A percentile compares a stretch with the other conserved stretches of the same genome.
Conservation (phyloP, 768 basidiomycete genomes). For the Naganishia onofrii region DNA sequence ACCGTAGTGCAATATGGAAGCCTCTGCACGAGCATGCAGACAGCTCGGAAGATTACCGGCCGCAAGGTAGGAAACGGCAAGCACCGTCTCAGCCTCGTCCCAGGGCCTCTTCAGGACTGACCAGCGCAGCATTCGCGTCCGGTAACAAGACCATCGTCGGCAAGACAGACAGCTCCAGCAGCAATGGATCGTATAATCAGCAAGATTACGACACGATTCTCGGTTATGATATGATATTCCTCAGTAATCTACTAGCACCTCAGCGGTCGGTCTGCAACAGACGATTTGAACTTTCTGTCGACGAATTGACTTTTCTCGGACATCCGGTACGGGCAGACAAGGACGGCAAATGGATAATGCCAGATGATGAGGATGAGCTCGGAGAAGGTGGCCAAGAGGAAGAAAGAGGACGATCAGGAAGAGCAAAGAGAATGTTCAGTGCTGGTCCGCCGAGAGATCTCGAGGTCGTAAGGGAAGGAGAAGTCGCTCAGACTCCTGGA, state of each 20-base stretch:
- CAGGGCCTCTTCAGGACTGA: background rate
- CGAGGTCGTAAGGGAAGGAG: constrained; percentile 12
- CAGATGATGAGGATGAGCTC: constrained; percentile 44
- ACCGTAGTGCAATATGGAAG: constrained; percentile 29
- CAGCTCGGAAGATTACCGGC: constrained; percentile 17
- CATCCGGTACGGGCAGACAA: constrained; percentile 82
- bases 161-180: constrained; percentile 25
- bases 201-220: constrained; percentile 58
- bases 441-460: constrained; percentile 14
- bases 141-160: constrained; percentile 10
- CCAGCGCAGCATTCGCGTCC: background rate
- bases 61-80: constrained; percentile 18
- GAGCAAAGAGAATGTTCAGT: constrained; percentile 28
- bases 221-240: constrained; percentile 74
- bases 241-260: constrained; percentile 78
- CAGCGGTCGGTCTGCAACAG: constrained; percentile 77
- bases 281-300: constrained; percentile 87
- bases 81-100: constrained; percentile 17
- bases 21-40: constrained; percentile 24
- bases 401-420: constrained; percentile 30
- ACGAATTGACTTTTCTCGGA: constrained; percentile 87
- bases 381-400: constrained; percentile 32
- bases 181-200: constrained; percentile 33
- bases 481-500: constrained; percentile 16
- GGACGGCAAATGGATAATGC: constrained; percentile 68